Evolutionary conservation across 805 yeast genomes (phyloP), one percentile per base, ranked within the genome.

Genomic region (Alloascoidea africana): DNA sequence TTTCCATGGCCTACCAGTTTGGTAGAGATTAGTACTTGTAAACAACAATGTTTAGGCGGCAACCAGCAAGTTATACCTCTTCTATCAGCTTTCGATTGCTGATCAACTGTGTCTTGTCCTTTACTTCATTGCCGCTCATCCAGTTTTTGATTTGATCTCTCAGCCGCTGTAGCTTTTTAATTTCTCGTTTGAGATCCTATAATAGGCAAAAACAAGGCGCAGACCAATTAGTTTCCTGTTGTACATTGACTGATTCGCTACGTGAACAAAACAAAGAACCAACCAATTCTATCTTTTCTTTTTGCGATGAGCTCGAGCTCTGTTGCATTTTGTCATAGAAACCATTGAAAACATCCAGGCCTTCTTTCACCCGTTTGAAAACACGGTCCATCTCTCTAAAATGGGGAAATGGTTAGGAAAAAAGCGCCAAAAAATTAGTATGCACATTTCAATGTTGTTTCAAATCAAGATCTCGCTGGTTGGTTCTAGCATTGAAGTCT

Each of bases 81-180:
- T 60, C 70, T 45, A 81, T 81, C 37, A 73, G 52, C 47, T 68
- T 63, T 43, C 91, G 65, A 51, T 86, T 81, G 49, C 89, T 96
- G 40, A 78, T 65, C 44, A 84, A 62, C 36, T 76, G 70, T 49
- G 80, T 82, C 54, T 85, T 91, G 49, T 89, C 94, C 55, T 93
- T 86, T 35, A 87, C 86, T 44, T 87, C 94, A 47, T 78, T 82
- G 46, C 89, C 87, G 33, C 89, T 74, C 54, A 86, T 61, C 98
- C 98, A 89, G 40, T 82, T 81, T 60, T 89, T 89, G 49, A 89
- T 83, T 61, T 86, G 97, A 57, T 89, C 98, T 54, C 97, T 71
- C 48, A 80, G 76, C 54, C 95, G 74, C 55, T 89, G 98, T 41
- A 89, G 66, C 57, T 86, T 89, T 59, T 91, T 89, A 58, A 91